Evolutionary conservation across 371 early-diverging fungal genomes (phyloP).

Genomic region (Mortierella sp.): DNA sequence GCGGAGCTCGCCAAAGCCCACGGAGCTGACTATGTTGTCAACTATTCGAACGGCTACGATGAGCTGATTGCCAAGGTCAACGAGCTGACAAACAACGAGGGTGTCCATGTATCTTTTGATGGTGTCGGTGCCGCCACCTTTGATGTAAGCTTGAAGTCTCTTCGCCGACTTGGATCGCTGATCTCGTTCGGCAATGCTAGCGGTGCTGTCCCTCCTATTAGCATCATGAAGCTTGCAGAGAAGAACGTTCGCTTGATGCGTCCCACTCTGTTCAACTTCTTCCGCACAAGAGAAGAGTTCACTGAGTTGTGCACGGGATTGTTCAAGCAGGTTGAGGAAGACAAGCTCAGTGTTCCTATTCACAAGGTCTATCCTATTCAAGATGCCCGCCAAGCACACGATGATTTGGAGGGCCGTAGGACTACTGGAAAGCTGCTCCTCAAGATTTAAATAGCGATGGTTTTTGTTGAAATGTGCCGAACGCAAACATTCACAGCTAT

Average conservation of each 20-base stretch:
- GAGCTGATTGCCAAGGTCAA: conserved; percentile 75
- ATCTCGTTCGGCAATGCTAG: conserved; percentile 95
- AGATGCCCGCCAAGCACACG: conserved; percentile 82
- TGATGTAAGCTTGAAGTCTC: conserved; percentile 74
- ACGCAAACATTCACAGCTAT: not conserved
- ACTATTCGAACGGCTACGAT: conserved; percentile 70
- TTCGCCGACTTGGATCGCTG: conserved; percentile 83
- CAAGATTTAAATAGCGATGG: conserved; percentile 51
- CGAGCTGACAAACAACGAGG: conserved; percentile 79
- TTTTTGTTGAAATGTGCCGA: not conserved
- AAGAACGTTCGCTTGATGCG: conserved; percentile 83
- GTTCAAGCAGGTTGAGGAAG: conserved; percentile 62
- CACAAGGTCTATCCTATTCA: conserved; percentile 80
- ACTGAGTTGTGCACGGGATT: conserved; percentile 66
- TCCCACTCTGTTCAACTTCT: conserved; percentile 78
- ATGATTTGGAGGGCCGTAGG: conserved; percentile 80
- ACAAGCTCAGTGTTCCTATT: conserved; percentile 71
- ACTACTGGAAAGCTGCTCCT: conserved; percentile 82
- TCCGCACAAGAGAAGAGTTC: conserved; percentile 79
- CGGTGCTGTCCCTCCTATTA: conserved; percentile 84
- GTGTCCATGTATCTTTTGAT: conserved; percentile 90
- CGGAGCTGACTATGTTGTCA: conserved; percentile 77
- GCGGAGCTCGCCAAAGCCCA: conserved; percentile 73
- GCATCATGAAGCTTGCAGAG: conserved; percentile 70
- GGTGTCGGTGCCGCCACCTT: conserved; percentile 93